A percentile compares a stretch with the other conserved stretches of the same genome.
phyloP scores from a whole-genome alignment of 371 early-diverging fungal genomes.

The Apophysomyces ossiformis region DNA sequence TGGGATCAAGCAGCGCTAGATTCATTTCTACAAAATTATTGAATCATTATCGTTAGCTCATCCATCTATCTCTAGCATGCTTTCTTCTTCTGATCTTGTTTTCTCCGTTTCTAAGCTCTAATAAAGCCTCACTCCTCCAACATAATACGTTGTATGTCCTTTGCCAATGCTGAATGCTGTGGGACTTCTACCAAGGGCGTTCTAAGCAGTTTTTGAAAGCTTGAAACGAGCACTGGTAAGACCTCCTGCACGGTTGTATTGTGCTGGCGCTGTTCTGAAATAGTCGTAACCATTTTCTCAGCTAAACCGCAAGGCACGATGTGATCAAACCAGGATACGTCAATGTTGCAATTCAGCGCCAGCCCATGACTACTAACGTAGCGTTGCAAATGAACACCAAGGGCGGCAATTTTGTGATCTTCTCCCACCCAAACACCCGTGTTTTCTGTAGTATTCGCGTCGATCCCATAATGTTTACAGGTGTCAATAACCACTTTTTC shows the following conservation, averaged over 20 bases:
- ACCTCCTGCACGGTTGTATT: constrained; percentile 22
- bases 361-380: constrained; percentile 95
- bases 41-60: neutral
- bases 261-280: constrained; percentile 54
- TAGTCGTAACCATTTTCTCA: constrained; percentile 80
- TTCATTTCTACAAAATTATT: neutral
- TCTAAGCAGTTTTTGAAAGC: constrained; percentile 35
- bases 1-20: neutral
- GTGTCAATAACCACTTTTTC: constrained; percentile 80
- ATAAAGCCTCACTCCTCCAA: neutral
- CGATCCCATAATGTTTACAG: constrained; percentile 67
- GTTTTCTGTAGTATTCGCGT: constrained; percentile 71
- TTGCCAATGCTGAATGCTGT: neutral
- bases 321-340: constrained; percentile 83
- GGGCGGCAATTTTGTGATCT: constrained; percentile 77
- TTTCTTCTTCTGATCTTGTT: neutral
- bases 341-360: constrained; percentile 90
- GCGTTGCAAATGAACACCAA: constrained; percentile 86
- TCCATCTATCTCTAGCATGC: neutral
- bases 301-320: constrained; percentile 92
- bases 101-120: neutral
- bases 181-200: constrained; percentile 27
- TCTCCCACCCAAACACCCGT: constrained; percentile 89
- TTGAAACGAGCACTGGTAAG: constrained; percentile 29
- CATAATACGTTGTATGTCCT: neutral